Evolutionary conservation across 75 land plant genomes (phyloP).

Genomic region (Cunninghamia lanceolata): DNA sequence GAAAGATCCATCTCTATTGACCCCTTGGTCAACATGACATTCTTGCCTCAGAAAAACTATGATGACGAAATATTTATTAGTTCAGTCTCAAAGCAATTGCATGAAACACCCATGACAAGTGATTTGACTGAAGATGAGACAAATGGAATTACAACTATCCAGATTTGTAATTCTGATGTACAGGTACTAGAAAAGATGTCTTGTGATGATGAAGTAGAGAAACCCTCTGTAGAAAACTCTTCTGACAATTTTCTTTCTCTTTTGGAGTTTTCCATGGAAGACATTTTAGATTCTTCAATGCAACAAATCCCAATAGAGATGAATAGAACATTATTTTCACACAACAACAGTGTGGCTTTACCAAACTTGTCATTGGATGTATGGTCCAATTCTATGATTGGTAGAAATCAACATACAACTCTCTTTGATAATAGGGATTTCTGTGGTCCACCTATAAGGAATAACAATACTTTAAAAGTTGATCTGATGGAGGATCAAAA

Average conservation of each 20-base stretch:
- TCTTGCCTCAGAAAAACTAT: background rate
- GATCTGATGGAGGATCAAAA: background rate
- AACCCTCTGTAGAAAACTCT: background rate
- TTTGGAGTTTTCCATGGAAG: background rate
- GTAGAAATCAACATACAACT: background rate
- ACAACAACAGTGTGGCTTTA: background rate
- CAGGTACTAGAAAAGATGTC: background rate
- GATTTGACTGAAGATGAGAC: constrained; percentile 2
- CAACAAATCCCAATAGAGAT: background rate
- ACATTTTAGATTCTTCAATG: background rate
- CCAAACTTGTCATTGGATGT: background rate
- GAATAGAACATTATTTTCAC: background rate
- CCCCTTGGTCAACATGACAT: background rate
- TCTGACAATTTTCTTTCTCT: background rate
- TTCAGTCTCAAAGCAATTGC: background rate
- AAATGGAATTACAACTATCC: background rate
- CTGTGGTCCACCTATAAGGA: background rate
- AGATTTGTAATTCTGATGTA: background rate
- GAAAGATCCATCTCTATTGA: background rate
- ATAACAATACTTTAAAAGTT: background rate
- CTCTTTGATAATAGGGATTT: background rate
- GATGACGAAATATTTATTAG: background rate
- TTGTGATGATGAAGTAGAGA: background rate
- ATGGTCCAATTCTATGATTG: background rate
- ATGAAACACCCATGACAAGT: background rate